Percentiles rank a stretch among this genome's conserved stretches.
Conservation (phyloP, 2,329 filamentous ascomycete species). For the Sporothrix mexicana region DNA sequence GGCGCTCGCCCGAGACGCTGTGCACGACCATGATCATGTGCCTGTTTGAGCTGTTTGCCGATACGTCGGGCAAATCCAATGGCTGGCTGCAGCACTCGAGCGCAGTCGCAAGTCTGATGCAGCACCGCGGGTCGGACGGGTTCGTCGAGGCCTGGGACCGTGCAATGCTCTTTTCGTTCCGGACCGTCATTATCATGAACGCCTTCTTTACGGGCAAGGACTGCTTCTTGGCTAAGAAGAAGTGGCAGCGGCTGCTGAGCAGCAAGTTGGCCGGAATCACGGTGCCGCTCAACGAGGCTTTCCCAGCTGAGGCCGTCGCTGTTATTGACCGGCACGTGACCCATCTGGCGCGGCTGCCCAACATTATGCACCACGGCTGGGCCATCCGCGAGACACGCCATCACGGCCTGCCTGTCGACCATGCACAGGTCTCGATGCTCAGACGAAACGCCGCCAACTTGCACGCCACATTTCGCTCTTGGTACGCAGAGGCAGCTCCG, state of each 20-base stretch:
- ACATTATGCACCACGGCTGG: conserved; percentile 45
- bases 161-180: conserved; percentile 49
- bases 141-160: conserved; percentile 47
- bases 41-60: conserved; percentile 52
- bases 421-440: conserved; percentile 42
- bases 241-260: conserved; percentile 47
- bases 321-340: conserved; percentile 46
- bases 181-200: conserved; percentile 49
- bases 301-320: conserved; percentile 35
- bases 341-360: conserved; percentile 46
- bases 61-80: conserved; percentile 44
- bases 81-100: conserved; percentile 51
- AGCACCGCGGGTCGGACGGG: conserved; percentile 48
- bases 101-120: conserved; percentile 48
- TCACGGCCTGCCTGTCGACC: conserved; percentile 42
- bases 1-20: conserved; percentile 51
- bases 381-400: conserved; percentile 43
- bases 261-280: conserved; percentile 30
- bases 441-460: conserved; percentile 41
- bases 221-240: conserved; percentile 47
- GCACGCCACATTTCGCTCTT: conserved; percentile 44
- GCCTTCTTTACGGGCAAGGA: conserved; percentile 47
- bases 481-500: conserved; percentile 42
- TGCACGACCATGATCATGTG: conserved; percentile 51
- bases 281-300: not conserved